These are phyloP conservation scores for Corinectria fuckeliana DNA, from an alignment of 2,329 filamentous ascomycete genomes.

Conservation along the genomic window DNA sequence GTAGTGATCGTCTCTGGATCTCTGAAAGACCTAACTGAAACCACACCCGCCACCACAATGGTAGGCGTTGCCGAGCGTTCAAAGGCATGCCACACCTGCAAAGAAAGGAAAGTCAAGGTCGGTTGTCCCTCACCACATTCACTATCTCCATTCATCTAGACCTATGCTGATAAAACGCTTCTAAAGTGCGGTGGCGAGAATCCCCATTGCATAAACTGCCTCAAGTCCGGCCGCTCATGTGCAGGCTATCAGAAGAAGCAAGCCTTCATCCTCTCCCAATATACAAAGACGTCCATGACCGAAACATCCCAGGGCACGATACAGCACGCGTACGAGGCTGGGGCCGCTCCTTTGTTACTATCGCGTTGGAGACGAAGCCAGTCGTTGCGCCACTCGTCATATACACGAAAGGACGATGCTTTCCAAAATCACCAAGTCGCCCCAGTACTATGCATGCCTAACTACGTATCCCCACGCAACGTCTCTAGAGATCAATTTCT, in stretches of 20 bases:
- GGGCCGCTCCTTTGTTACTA: background rate
- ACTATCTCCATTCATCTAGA: background rate
- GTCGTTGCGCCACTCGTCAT: background rate
- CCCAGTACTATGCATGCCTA: background rate
- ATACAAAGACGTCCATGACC: background rate
- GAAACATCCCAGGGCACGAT: background rate
- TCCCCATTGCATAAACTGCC: constrained; percentile 11
- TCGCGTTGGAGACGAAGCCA: constrained; percentile 3
- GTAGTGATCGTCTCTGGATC: background rate
- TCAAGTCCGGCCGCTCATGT: constrained; percentile 7
- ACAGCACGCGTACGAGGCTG: background rate
- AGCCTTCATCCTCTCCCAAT: constrained; percentile 11
- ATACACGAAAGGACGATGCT: background rate
- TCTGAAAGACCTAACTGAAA: background rate
- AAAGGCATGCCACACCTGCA: constrained; percentile 18
- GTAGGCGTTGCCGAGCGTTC: constrained; percentile 19
- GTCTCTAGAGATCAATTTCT: constrained; percentile 10
- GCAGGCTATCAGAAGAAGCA: constrained; percentile 14
- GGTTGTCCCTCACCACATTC: background rate
- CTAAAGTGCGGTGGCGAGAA: constrained; percentile 12
- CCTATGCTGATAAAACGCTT: background rate
- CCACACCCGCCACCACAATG: background rate
- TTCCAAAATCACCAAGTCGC: background rate
- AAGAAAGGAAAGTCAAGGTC: constrained; percentile 10
- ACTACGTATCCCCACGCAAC: background rate